phyloP scores from a whole-genome alignment of 2,329 filamentous ascomycete species.

The Onygenales sp. region DNA sequence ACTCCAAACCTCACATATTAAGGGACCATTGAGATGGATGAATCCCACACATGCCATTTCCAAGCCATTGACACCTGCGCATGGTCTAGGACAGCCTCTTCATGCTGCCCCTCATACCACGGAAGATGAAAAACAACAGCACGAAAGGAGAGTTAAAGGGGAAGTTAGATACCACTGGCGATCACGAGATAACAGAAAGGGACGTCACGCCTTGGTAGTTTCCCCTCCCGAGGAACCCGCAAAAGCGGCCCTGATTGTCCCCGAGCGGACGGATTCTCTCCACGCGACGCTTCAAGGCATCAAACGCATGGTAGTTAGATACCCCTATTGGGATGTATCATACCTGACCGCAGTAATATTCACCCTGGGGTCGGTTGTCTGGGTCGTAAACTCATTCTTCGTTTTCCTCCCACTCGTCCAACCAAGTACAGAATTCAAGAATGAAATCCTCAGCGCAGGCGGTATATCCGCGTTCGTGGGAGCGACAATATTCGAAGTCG shows the following conservation, averaged over 20 bases:
- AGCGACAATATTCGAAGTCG: constrained; percentile 57
- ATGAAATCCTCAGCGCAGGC: constrained; percentile 45
- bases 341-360: constrained; percentile 47
- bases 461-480: constrained; percentile 59
- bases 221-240: constrained; percentile 13
- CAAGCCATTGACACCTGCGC: background rate
- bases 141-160: constrained; percentile 1
- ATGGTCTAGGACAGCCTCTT: background rate
- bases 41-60: background rate
- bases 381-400: constrained; percentile 55
- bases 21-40: background rate
- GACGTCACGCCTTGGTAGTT: constrained; percentile 32
- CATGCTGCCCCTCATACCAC: background rate
- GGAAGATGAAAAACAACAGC: background rate
- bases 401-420: constrained; percentile 50
- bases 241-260: constrained; percentile 19
- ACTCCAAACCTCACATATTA: background rate
- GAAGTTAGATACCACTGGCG: constrained; percentile 21
- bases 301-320: constrained; percentile 40
- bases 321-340: constrained; percentile 49
- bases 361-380: constrained; percentile 45
- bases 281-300: constrained; percentile 30
- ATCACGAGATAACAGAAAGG: constrained; percentile 40
- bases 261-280: constrained; percentile 23
- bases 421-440: constrained; percentile 45